Percentiles rank a stretch among this genome's conserved stretches.
Evolutionary conservation across 768 basidiomycete species (phyloP).

Genomic region (Clitopilus hobsonii): DNA sequence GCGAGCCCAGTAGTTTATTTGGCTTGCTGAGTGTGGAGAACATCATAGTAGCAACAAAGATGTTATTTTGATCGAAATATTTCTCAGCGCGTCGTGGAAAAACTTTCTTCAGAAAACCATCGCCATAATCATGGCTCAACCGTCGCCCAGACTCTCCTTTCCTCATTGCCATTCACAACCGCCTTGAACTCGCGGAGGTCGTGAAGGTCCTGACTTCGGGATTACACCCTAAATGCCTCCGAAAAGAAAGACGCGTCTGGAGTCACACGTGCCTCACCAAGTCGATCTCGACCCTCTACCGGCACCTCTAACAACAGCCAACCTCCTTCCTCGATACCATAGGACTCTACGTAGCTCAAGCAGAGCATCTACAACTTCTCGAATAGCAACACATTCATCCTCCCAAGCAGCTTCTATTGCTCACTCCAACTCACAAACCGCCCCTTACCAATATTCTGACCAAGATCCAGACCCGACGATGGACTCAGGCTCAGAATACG

Average conservation of each 20-base stretch:
- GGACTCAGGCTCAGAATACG: not conserved
- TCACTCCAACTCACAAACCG: not conserved
- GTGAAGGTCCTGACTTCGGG: no score
- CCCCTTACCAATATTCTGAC: not conserved
- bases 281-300: not conserved
- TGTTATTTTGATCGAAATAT: no score
- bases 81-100: no score
- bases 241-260: not conserved
- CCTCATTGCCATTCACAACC: no score
- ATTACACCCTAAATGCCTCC: no score
- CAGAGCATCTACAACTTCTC: not conserved
- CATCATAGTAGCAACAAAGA: no score
- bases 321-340: not conserved
- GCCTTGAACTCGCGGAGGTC: no score
- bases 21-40: no score
- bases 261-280: not conserved
- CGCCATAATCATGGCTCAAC: no score
- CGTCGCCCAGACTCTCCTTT: no score
- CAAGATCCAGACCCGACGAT: not conserved
- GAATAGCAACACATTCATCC: not conserved
- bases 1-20: no score
- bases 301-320: not conserved
- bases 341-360: not conserved
- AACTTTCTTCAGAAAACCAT: no score
- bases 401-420: not conserved